Evolutionary conservation across 768 basidiomycete species (phyloP).

Genomic region (Hygrophorus pudorinus): DNA sequence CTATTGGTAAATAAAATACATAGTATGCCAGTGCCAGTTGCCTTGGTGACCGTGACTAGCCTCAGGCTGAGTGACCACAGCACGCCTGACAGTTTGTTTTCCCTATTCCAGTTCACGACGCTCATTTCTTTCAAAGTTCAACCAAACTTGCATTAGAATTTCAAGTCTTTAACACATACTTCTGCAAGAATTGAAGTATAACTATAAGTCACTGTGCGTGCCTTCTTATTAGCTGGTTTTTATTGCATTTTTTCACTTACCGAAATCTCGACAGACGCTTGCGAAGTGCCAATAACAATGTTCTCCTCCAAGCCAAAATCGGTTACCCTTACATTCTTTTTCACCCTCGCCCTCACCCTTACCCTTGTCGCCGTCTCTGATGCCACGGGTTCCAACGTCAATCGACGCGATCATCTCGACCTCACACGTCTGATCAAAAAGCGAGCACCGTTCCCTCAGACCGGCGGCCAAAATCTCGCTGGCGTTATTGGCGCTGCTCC

Average conservation of each 20-base stretch:
- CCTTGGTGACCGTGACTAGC: too few species aligned
- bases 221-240: background rate
- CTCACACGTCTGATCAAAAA: constrained; percentile 64
- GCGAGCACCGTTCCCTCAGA: constrained; percentile 29
- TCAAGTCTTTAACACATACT: too few species aligned
- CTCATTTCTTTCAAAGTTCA: constrained; percentile 1
- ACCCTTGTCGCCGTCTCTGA: constrained; percentile 32
- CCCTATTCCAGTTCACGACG: constrained; percentile 1
- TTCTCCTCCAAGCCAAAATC: constrained; percentile 32
- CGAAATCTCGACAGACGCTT: background rate
- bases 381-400: constrained; percentile 31
- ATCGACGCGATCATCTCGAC: constrained; percentile 45
- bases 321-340: constrained; percentile 54
- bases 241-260: background rate
- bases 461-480: constrained; percentile 8
- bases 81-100: background rate
- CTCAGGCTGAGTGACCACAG: too few species aligned
- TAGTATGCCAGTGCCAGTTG: too few species aligned
- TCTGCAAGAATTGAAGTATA: background rate
- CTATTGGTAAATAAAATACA: too few species aligned
- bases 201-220: background rate
- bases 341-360: constrained; percentile 43
- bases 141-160: background rate
- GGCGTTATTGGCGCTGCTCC: constrained; percentile 26
- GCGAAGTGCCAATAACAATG: constrained; percentile 28